phyloP scores from a whole-genome alignment of 306 rosid species.

The Castanopsis chinensis region DNA sequence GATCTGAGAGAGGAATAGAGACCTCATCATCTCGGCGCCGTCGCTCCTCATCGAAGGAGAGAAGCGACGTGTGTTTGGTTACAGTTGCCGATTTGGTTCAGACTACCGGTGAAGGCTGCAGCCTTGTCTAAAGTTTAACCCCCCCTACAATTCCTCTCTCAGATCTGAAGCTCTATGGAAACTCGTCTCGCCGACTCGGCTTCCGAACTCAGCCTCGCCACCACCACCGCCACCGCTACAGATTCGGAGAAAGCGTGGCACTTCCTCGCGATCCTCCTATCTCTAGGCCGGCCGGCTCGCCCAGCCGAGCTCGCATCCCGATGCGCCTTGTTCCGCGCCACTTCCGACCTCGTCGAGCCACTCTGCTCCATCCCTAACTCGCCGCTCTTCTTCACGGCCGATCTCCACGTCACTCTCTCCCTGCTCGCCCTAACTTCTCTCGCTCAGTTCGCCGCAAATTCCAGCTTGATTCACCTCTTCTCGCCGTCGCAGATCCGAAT shows the following conservation, averaged over 20 bases:
- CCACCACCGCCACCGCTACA: neutral
- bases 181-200: neutral
- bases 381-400: conserved; percentile 33
- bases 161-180: conserved; percentile 21
- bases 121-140: neutral
- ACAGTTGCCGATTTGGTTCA: too few species aligned
- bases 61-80: too few species aligned
- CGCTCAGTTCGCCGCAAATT: neutral
- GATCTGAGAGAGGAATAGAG: too few species aligned
- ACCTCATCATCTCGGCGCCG: too few species aligned
- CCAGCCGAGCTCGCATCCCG: conserved; percentile 35
- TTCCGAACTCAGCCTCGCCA: neutral
- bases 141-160: neutral
- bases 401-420: conserved; percentile 38
- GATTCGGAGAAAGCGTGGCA: conserved; percentile 32
- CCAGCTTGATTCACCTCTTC: neutral
- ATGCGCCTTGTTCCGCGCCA: conserved; percentile 36
- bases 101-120: too few species aligned
- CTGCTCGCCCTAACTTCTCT: conserved; percentile 21
- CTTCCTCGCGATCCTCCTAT: conserved; percentile 31
- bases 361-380: conserved; percentile 37
- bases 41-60: too few species aligned
- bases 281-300: conserved; percentile 33
- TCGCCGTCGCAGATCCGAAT: neutral
- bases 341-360: conserved; percentile 30